These are phyloP conservation scores for Fusarium pseudonygamai DNA, from an alignment of 2,329 filamentous ascomycete genomes.

Conservation along the genomic window DNA sequence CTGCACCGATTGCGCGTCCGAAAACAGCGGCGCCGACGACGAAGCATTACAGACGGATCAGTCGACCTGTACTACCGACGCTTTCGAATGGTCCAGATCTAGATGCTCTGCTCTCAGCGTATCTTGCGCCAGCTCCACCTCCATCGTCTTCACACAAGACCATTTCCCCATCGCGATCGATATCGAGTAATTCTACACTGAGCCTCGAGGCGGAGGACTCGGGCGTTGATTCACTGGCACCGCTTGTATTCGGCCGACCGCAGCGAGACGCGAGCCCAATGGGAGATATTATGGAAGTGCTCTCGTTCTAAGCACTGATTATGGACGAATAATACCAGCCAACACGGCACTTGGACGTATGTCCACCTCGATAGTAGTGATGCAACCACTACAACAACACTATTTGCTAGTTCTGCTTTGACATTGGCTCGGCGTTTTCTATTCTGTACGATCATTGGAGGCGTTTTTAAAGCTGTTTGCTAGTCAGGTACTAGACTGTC, in stretches of 20 bases:
- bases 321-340: background rate
- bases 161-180: slow-evolving; percentile 31
- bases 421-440: slow-evolving; percentile 21
- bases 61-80: slow-evolving; percentile 33
- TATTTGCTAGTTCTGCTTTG: slow-evolving; percentile 19
- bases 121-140: slow-evolving; percentile 26
- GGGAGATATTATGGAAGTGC: slow-evolving; percentile 37
- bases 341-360: background rate
- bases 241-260: slow-evolving; percentile 32
- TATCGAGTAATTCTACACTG: slow-evolving; percentile 33
- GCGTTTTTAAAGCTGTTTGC: slow-evolving; percentile 16
- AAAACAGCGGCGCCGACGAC: slow-evolving; percentile 26
- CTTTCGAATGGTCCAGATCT: slow-evolving; percentile 26
- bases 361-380: background rate
- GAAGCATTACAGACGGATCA: slow-evolving; percentile 35
- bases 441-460: slow-evolving; percentile 26
- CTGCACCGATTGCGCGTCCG: slow-evolving; percentile 23
- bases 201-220: slow-evolving; percentile 34
- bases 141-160: slow-evolving; percentile 10
- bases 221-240: slow-evolving; percentile 24
- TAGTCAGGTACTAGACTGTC: slow-evolving; percentile 33
- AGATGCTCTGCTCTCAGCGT: slow-evolving; percentile 33
- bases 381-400: background rate
- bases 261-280: slow-evolving; percentile 28
- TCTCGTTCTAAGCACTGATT: slow-evolving; percentile 7